Conservation (phyloP, 2,329 filamentous ascomycete genomes). For the Calonectria honghensis region DNA sequence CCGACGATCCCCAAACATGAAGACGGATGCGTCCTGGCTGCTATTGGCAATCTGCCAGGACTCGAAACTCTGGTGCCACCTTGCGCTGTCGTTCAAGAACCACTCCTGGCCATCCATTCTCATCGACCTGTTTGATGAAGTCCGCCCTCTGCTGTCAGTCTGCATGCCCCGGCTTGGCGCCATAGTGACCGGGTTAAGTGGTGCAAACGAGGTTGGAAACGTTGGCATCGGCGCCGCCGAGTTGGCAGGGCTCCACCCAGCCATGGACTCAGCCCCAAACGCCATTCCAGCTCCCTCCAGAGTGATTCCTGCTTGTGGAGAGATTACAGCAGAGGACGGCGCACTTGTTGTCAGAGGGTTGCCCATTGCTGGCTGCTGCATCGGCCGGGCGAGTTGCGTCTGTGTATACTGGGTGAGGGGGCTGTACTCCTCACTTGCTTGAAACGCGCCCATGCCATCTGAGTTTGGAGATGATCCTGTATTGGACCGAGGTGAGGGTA, state of each 20-base stretch:
- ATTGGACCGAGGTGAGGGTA: constrained; percentile 71
- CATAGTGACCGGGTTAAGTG: constrained; percentile 45
- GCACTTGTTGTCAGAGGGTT: constrained; percentile 45
- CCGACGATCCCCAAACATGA: constrained; percentile 55
- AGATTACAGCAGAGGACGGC: constrained; percentile 36
- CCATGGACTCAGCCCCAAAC: constrained; percentile 52
- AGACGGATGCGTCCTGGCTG: constrained; percentile 53
- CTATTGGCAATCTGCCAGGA: constrained; percentile 67
- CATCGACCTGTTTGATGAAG: constrained; percentile 47
- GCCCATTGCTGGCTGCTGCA: constrained; percentile 47
- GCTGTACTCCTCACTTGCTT: constrained; percentile 57
- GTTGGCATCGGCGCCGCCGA: constrained; percentile 48
- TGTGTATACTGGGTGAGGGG: constrained; percentile 60
- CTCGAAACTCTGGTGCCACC: constrained; percentile 76
- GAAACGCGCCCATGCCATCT: constrained; percentile 52
- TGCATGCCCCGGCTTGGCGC: constrained; percentile 39
- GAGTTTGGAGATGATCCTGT: constrained; percentile 57
- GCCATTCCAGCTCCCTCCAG: constrained; percentile 49
- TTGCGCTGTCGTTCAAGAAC: constrained; percentile 74
- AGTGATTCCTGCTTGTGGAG: constrained; percentile 47
- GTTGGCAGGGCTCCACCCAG: constrained; percentile 52
- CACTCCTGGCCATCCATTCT: constrained; percentile 73
- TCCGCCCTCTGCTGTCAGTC: constrained; percentile 49
- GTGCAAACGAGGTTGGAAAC: constrained; percentile 43
- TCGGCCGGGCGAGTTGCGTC: constrained; percentile 50